Conservation (phyloP, 2,329 filamentous ascomycete species). For the Periconia sp. region DNA sequence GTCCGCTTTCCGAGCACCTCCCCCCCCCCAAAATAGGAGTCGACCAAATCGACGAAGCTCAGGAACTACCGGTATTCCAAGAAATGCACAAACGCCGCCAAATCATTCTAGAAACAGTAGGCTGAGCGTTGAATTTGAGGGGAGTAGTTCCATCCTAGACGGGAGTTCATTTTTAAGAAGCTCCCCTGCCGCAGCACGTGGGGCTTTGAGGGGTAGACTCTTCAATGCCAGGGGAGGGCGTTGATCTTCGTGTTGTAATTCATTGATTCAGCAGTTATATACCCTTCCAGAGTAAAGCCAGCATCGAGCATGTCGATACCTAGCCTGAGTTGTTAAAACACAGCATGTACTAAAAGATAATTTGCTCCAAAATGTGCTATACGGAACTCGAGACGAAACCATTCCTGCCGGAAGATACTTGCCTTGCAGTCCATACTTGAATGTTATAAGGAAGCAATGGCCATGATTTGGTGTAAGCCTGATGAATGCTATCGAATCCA, state of each 20-base stretch:
- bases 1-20: slow-evolving; percentile 19
- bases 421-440: no score
- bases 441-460: no score
- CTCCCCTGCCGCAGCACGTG: slow-evolving; percentile 34
- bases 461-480: no score
- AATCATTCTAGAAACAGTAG: slow-evolving; percentile 10
- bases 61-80: slow-evolving; percentile 3
- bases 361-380: no score
- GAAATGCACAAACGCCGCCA: background rate
- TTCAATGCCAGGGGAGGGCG: slow-evolving; percentile 9
- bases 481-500: background rate
- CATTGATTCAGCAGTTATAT: slow-evolving; percentile 1
- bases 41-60: slow-evolving; percentile 22
- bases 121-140: slow-evolving; percentile 36
- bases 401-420: no score
- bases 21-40: slow-evolving; percentile 10
- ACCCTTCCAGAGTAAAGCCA: background rate
- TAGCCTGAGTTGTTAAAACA: background rate
- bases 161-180: slow-evolving; percentile 40
- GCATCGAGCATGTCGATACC: background rate
- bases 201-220: slow-evolving; percentile 30
- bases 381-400: no score
- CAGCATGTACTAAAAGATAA: background rate
- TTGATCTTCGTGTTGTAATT: background rate
- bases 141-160: slow-evolving; percentile 39